Percentiles rank a stretch among this genome's conserved stretches.
phyloP scores from a whole-genome alignment of 768 basidiomycete species.

The Pleurotus ostreatus region DNA sequence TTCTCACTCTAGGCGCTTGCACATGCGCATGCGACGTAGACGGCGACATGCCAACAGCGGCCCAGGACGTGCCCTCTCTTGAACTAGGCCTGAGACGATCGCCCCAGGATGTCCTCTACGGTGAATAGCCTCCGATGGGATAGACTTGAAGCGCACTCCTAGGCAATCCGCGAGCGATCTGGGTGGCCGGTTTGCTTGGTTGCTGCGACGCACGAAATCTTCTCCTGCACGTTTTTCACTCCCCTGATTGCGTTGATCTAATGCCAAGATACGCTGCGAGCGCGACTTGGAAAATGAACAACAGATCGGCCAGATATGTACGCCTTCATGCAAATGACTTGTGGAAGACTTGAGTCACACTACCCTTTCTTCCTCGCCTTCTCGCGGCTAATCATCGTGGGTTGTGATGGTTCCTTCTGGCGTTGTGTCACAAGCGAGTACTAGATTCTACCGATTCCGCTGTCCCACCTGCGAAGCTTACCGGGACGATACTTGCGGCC shows the following conservation, averaged over 20 bases:
- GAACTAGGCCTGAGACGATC: conserved; percentile 1
- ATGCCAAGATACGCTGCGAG: neutral
- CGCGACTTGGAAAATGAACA: too few species aligned
- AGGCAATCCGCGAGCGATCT: conserved; percentile 7
- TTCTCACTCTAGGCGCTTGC: neutral
- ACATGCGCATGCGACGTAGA: conserved; percentile 6
- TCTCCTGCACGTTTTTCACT: neutral
- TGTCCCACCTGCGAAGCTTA: neutral
- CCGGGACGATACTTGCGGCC: conserved; percentile 3
- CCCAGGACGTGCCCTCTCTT: neutral
- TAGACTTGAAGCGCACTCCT: neutral
- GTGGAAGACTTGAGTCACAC: neutral
- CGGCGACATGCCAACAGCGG: neutral
- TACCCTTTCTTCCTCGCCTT: neutral
- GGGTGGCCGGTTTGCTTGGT: neutral
- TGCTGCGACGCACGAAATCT: neutral
- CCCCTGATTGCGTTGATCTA: neutral
- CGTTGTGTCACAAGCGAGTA: neutral
- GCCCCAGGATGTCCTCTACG: too few species aligned
- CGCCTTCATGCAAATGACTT: neutral
- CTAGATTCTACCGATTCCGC: conserved; percentile 1
- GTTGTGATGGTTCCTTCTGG: conserved; percentile 4
- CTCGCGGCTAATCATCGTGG: conserved; percentile 6
- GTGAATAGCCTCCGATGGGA: too few species aligned
- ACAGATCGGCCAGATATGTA: neutral